A percentile compares a stretch with the other conserved stretches of the same genome.
phyloP scores from a whole-genome alignment of 2,329 filamentous ascomycete genomes.

The Periconia sp. region DNA sequence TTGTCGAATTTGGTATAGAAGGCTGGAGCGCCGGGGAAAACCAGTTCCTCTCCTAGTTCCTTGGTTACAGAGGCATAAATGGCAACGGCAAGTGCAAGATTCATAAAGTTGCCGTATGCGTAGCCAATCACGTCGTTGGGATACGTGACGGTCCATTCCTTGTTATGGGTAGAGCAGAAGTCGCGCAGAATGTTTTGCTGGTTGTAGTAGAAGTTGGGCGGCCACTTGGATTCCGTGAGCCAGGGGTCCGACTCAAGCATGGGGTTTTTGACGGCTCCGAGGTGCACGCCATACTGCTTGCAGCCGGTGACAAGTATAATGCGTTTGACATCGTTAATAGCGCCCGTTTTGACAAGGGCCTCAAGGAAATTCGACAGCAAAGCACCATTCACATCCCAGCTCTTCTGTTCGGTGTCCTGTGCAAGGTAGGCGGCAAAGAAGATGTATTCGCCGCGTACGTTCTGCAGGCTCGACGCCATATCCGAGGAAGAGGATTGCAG shows the following conservation, averaged over 20 bases:
- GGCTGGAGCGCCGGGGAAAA: constrained; percentile 29
- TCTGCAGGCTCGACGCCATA: constrained; percentile 42
- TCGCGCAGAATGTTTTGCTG: constrained; percentile 51
- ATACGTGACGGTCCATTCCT: constrained; percentile 49
- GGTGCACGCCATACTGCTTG: constrained; percentile 59
- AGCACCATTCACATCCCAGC: constrained; percentile 43
- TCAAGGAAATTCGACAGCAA: constrained; percentile 54
- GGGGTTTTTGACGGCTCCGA: constrained; percentile 51
- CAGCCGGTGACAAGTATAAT: constrained; percentile 53
- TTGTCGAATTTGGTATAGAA: constrained; percentile 35
- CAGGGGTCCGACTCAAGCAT: constrained; percentile 52
- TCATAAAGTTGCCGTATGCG: constrained; percentile 44
- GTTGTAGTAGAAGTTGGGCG: constrained; percentile 55
- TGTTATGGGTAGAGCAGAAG: constrained; percentile 29
- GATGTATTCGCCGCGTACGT: constrained; percentile 43
- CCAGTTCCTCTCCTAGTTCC: constrained; percentile 26
- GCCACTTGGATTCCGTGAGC: constrained; percentile 41
- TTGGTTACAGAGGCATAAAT: constrained; percentile 31
- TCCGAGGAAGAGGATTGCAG: constrained; percentile 36
- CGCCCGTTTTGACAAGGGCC: constrained; percentile 48
- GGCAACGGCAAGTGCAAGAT: constrained; percentile 30
- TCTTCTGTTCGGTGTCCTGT: constrained; percentile 40
- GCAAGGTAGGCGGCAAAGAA: constrained; percentile 50
- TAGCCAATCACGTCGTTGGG: constrained; percentile 51
- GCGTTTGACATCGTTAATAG: constrained; percentile 47